Conservation (phyloP, 192 early-diverging fungal species). For the Glomus cerebriforme region DNA sequence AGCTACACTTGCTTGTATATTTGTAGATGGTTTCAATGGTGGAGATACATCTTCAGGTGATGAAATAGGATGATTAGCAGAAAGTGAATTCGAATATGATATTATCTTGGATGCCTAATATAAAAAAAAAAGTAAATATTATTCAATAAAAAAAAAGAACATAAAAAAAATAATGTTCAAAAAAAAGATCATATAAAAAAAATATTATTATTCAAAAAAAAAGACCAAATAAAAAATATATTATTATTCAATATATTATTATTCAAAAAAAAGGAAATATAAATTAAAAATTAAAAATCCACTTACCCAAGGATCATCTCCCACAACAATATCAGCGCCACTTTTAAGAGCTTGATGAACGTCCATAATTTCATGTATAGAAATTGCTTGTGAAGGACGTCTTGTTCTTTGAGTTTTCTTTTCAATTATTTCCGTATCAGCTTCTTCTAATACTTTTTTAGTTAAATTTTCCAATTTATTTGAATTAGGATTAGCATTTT, state of each 20-base stretch:
- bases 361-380: conserved; percentile 39
- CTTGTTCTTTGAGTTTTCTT: not conserved
- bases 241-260: too few species aligned
- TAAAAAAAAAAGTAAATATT: not conserved
- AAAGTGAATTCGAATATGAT: not conserved
- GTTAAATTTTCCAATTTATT: not conserved
- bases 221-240: not conserved
- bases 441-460: conserved; percentile 22
- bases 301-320: conserved; percentile 44
- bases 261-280: too few species aligned
- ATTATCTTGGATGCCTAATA: conserved; percentile 8
- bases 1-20: conserved; percentile 36
- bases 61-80: not conserved
- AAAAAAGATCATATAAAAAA: too few species aligned
- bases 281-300: too few species aligned
- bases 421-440: not conserved
- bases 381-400: conserved; percentile 21
- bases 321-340: conserved; percentile 44
- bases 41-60: not conserved
- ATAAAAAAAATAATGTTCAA: too few species aligned
- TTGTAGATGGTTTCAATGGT: conserved; percentile 3
- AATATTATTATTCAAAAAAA: not conserved
- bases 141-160: too few species aligned
- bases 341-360: conserved; percentile 47
- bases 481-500: conserved; percentile 40